phyloP scores from a whole-genome alignment of 140 eudicot species.

The Ambrosia hybrid region DNA sequence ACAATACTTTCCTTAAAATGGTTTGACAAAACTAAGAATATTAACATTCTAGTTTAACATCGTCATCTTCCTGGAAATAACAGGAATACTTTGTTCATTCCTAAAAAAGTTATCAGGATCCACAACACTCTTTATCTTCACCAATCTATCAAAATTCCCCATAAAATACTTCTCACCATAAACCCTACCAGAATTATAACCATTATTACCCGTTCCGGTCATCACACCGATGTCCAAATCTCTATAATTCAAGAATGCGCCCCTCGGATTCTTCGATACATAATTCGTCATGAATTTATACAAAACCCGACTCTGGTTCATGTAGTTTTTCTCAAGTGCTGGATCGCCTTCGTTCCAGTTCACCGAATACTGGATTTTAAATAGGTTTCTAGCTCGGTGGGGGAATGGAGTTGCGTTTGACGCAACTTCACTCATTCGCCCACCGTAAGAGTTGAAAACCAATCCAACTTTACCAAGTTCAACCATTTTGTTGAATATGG shows the following conservation, averaged over 20 bases:
- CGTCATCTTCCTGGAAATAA: constrained; percentile 22
- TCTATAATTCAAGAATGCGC: no score
- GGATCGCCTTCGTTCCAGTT: constrained; percentile 30
- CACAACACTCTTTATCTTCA: constrained; percentile 31
- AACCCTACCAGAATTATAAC: constrained; percentile 31
- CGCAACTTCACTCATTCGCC: constrained; percentile 36
- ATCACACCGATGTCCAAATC: constrained; percentile 11
- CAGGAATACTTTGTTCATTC: constrained; percentile 37
- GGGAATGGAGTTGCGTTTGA: constrained; percentile 35
- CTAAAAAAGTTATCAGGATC: constrained; percentile 37
- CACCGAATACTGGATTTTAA: constrained; percentile 35
- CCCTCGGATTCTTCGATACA: constrained; percentile 25
- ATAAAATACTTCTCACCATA: constrained; percentile 42
- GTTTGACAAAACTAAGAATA: not conserved
- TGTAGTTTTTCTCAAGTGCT: constrained; percentile 9
- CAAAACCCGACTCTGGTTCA: constrained; percentile 28
- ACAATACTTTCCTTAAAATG: not conserved
- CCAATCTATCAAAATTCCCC: constrained; percentile 35
- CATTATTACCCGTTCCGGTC: constrained; percentile 16
- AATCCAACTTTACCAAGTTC: constrained; percentile 24
- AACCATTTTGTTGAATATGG: constrained; percentile 27
- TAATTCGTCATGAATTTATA: constrained; percentile 30
- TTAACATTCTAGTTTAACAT: constrained; percentile 6
- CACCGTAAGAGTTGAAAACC: constrained; percentile 37
- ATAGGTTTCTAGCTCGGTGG: constrained; percentile 38